Evolutionary conservation across 805 yeast species (phyloP).

Genomic region (Isabelozyma rhagii): DNA sequence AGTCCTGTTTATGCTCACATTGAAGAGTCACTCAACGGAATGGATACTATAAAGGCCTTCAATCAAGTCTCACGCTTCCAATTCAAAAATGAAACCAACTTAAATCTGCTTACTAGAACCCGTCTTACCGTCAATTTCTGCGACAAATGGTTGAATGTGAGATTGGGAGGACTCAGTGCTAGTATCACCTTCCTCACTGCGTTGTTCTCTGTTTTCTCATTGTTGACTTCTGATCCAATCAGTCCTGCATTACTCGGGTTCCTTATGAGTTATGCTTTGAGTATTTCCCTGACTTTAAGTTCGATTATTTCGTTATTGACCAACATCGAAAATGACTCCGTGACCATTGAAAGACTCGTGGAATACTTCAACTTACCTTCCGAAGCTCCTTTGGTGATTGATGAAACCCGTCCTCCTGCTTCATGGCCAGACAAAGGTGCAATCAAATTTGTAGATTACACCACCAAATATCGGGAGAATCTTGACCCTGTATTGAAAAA

Average conservation of each 20-base stretch:
- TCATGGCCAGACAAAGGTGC: slow-evolving; percentile 22
- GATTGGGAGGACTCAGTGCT: slow-evolving; percentile 22
- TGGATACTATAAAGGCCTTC: slow-evolving; percentile 23
- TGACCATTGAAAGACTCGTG: slow-evolving; percentile 23
- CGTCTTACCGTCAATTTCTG: slow-evolving; percentile 8
- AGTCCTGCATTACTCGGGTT: slow-evolving; percentile 25
- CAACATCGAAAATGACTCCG: slow-evolving; percentile 22
- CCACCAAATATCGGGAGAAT: slow-evolving; percentile 21
- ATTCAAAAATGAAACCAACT: slow-evolving; percentile 13
- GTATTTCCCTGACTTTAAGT: slow-evolving; percentile 16
- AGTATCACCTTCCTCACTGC: slow-evolving; percentile 16
- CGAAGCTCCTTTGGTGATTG: slow-evolving; percentile 13
- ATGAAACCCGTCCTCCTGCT: slow-evolving; percentile 7
- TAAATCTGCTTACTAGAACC: slow-evolving; percentile 6
- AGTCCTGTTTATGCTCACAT: slow-evolving; percentile 22
- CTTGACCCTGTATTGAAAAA: slow-evolving; percentile 24
- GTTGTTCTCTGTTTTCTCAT: slow-evolving; percentile 13
- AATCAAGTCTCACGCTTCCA: slow-evolving; percentile 16
- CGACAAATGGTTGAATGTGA: slow-evolving; percentile 24
- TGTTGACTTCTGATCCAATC: slow-evolving; percentile 15
- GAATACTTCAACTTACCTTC: slow-evolving; percentile 19
- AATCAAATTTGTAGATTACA: slow-evolving; percentile 18
- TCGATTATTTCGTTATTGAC: slow-evolving; percentile 20
- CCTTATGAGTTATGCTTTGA: slow-evolving; percentile 25
- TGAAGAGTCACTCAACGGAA: slow-evolving; percentile 24